phyloP scores from a whole-genome alignment of 2,329 filamentous ascomycete species.

The Rutstroemia sydowiana region DNA sequence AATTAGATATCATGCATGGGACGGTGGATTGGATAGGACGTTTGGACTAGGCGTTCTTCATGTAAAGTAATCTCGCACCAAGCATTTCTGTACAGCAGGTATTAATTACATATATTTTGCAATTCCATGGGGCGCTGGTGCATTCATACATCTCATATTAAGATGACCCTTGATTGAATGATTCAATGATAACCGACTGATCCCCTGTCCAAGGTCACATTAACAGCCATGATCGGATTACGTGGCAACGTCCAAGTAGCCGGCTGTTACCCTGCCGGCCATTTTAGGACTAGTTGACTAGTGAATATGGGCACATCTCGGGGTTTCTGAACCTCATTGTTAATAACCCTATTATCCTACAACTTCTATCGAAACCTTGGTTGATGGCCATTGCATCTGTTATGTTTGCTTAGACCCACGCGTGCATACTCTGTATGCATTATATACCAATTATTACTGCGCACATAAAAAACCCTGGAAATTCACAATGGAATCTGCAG shows the following conservation, averaged over 20 bases:
- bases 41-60: background rate
- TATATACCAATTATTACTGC: background rate
- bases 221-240: background rate
- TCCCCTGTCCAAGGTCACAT: background rate
- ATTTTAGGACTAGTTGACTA: too few species aligned
- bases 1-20: background rate
- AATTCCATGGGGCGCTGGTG: too few species aligned
- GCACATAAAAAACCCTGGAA: background rate
- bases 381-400: too few species aligned
- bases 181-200: background rate
- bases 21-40: background rate
- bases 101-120: too few species aligned
- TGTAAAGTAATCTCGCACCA: background rate
- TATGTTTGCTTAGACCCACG: background rate
- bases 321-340: too few species aligned
- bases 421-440: background rate
- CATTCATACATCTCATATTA: background rate
- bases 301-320: too few species aligned
- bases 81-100: too few species aligned
- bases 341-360: too few species aligned
- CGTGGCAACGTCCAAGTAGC: background rate
- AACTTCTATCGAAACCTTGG: too few species aligned
- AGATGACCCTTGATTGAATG: conserved; percentile 1
- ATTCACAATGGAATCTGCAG: background rate
- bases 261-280: too few species aligned